A percentile compares a stretch with the other conserved stretches of the same genome.
Conservation (phyloP, 1,139 yeast genomes). For the Suhomyces taliae region DNA sequence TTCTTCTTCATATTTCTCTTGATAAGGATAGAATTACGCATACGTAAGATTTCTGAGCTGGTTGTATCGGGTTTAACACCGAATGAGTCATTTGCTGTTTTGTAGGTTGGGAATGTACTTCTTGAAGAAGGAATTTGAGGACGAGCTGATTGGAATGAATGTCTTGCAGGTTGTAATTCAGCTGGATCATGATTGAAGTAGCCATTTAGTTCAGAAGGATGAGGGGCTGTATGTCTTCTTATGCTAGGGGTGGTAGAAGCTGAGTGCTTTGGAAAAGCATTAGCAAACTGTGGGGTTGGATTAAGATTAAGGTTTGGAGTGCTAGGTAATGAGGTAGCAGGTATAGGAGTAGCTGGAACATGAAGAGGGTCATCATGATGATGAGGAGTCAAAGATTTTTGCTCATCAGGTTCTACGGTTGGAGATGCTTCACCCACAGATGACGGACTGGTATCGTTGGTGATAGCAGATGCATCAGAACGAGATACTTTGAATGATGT, state of each 20-base stretch:
- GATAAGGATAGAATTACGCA: conserved; percentile 43
- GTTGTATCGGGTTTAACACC: conserved; percentile 16
- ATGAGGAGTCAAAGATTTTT: neutral
- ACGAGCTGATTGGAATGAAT: conserved; percentile 12
- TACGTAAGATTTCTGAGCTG: conserved; percentile 40
- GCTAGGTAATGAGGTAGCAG: conserved; percentile 18
- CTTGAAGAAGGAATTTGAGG: conserved; percentile 15
- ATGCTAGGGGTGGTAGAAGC: neutral
- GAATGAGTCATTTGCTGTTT: conserved; percentile 4
- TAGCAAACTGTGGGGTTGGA: neutral
- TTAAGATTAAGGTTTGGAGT: neutral
- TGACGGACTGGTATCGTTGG: conserved; percentile 39
- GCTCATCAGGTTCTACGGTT: conserved; percentile 1
- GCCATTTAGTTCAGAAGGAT: conserved; percentile 5
- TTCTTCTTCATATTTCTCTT: conserved; percentile 43
- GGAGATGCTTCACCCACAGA: conserved; percentile 17
- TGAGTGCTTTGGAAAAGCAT: neutral
- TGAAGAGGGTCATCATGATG: conserved; percentile 8
- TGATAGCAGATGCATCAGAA: conserved; percentile 24
- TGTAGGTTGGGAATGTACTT: conserved; percentile 22
- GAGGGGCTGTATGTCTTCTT: conserved; percentile 29
- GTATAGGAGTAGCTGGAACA: conserved; percentile 17
- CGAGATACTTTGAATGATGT: conserved; percentile 30
- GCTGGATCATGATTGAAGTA: conserved; percentile 3
- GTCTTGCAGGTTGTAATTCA: conserved; percentile 8